These are phyloP conservation scores for Sporothrix euskadiensis DNA, from an alignment of 2,329 filamentous ascomycete genomes.

Conservation along the genomic window DNA sequence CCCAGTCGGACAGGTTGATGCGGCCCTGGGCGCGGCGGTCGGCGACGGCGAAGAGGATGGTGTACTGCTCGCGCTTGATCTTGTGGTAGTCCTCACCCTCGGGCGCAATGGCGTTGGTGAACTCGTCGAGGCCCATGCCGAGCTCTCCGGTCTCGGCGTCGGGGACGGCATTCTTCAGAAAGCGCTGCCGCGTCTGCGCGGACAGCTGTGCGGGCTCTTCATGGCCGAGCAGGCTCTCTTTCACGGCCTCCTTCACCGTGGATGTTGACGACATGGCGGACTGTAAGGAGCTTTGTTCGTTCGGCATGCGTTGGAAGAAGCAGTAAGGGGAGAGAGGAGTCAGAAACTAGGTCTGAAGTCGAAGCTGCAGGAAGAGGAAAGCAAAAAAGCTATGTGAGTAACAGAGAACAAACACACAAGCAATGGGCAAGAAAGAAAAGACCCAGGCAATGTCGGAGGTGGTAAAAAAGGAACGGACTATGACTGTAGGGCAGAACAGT, in stretches of 20 bases:
- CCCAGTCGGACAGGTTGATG: slow-evolving; percentile 83
- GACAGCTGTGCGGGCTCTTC: slow-evolving; percentile 64
- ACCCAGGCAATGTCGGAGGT: not conserved
- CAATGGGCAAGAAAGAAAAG: not conserved
- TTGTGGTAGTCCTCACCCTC: slow-evolving; percentile 95
- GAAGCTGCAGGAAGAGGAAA: not conserved
- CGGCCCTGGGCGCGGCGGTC: slow-evolving; percentile 74
- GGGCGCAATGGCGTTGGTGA: slow-evolving; percentile 87
- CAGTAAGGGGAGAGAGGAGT: not conserved
- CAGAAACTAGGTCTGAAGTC: not conserved
- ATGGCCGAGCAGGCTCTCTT: slow-evolving; percentile 72
- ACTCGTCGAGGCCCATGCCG: slow-evolving; percentile 81
- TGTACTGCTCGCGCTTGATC: slow-evolving; percentile 94
- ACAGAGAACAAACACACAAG: not conserved
- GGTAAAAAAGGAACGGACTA: slow-evolving; percentile 10
- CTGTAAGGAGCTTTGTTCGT: not conserved
- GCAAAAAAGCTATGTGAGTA: slow-evolving; percentile 4
- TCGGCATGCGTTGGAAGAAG: slow-evolving; percentile 17
- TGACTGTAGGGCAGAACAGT: slow-evolving; percentile 5
- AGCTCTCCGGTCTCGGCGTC: slow-evolving; percentile 74
- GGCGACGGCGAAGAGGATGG: slow-evolving; percentile 87
- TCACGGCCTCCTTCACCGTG: slow-evolving; percentile 68
- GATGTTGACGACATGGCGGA: slow-evolving; percentile 45
- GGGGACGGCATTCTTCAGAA: slow-evolving; percentile 72
- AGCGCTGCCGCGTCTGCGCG: slow-evolving; percentile 72